A percentile compares a stretch with the other conserved stretches of the same genome.
Conservation (phyloP, 2,329 filamentous ascomycete genomes). For the Sodiomyces alkalinus region DNA sequence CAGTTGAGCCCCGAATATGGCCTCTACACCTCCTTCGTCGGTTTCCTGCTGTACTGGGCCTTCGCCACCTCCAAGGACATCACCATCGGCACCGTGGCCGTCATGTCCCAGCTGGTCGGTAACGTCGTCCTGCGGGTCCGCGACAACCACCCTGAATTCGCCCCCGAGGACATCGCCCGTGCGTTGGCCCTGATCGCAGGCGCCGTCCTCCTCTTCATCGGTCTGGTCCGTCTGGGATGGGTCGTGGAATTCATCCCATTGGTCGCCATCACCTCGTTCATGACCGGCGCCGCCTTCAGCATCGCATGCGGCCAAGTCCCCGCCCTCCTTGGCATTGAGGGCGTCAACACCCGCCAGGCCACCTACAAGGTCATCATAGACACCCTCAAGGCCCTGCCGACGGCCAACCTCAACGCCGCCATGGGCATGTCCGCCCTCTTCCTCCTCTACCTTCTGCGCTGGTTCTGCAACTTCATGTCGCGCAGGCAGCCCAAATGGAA, state of each 20-base stretch:
- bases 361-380: slow-evolving; percentile 30
- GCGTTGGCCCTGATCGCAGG: slow-evolving; percentile 30
- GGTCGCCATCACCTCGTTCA: slow-evolving; percentile 32
- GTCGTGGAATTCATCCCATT: slow-evolving; percentile 36
- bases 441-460: slow-evolving; percentile 50
- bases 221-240: slow-evolving; percentile 31
- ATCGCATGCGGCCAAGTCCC: slow-evolving; percentile 33
- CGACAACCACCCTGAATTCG: slow-evolving; percentile 17
- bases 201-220: slow-evolving; percentile 25
- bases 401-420: slow-evolving; percentile 48
- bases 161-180: slow-evolving; percentile 24
- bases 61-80: slow-evolving; percentile 79
- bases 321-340: slow-evolving; percentile 24
- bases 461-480: slow-evolving; percentile 45
- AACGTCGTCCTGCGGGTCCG: slow-evolving; percentile 26
- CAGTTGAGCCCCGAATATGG: slow-evolving; percentile 54
- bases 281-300: slow-evolving; percentile 34
- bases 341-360: slow-evolving; percentile 27
- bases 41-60: slow-evolving; percentile 67
- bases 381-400: slow-evolving; percentile 21
- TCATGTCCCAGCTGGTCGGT: slow-evolving; percentile 34
- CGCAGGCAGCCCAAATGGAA: slow-evolving; percentile 48
- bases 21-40: slow-evolving; percentile 71
- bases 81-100: slow-evolving; percentile 46
- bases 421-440: slow-evolving; percentile 54